phyloP scores from a whole-genome alignment of 306 rosid genomes.

The Castanea crenata region DNA sequence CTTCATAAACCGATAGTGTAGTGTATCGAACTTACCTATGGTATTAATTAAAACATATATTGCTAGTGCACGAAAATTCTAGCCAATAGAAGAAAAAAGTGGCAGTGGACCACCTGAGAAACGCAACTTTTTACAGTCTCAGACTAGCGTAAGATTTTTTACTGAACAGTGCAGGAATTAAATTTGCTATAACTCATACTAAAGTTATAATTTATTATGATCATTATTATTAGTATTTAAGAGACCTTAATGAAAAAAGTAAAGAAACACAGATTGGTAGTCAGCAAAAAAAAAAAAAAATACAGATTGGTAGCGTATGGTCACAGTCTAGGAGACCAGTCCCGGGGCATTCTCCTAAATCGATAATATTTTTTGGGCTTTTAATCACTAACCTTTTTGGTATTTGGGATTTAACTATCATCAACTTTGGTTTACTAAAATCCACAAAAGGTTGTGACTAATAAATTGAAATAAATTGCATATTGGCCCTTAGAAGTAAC shows the following conservation, averaged over 20 bases:
- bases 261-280: slow-evolving; percentile 2
- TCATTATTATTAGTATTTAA: neutral
- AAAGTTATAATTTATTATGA: neutral
- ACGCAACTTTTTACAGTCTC: neutral
- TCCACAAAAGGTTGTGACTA: neutral
- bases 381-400: too few relatives aligned
- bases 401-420: neutral
- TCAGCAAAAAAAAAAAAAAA: neutral
- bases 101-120: neutral
- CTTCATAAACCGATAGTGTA: too few relatives aligned
- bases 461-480: neutral
- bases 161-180: neutral
- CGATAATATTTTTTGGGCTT: neutral
- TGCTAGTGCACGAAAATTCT: too few relatives aligned
- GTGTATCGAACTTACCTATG: too few relatives aligned
- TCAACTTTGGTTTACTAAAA: neutral
- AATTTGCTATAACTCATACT: neutral
- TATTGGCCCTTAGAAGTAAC: slow-evolving; percentile 10
- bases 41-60: too few relatives aligned
- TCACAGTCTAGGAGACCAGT: slow-evolving; percentile 43
- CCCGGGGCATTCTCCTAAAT: slow-evolving; percentile 27
- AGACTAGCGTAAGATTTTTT: neutral
- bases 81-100: too few relatives aligned
- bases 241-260: neutral
- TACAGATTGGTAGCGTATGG: slow-evolving; percentile 30